Conservation (phyloP, 352 stramenopile species). For the Phytophthora niederhauseri region DNA sequence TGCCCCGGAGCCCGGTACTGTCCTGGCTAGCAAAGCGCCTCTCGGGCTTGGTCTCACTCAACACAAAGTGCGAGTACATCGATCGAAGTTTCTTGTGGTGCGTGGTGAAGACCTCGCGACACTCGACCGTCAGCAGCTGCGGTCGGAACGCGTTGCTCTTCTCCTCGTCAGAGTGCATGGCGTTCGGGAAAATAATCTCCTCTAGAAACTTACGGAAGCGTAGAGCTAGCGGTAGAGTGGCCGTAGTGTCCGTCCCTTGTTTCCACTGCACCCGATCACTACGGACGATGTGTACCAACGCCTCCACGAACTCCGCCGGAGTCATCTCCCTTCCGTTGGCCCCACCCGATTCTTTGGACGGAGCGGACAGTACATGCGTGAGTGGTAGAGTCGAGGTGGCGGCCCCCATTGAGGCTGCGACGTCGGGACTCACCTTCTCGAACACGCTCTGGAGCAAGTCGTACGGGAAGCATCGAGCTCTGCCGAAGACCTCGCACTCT, state of each 20-base stretch:
- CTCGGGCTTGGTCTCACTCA: slow-evolving; percentile 13
- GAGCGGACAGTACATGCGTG: slow-evolving; percentile 25
- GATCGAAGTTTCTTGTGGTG: slow-evolving; percentile 51
- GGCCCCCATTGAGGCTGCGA: slow-evolving; percentile 35
- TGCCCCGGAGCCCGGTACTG: slow-evolving; percentile 6
- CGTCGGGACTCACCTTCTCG: slow-evolving; percentile 54
- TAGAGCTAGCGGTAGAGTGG: slow-evolving; percentile 34
- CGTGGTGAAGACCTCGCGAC: slow-evolving; percentile 55
- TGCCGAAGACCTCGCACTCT: slow-evolving; percentile 68
- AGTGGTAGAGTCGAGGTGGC: slow-evolving; percentile 25
- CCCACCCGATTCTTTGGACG: slow-evolving; percentile 22
- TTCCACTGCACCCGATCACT: slow-evolving; percentile 44
- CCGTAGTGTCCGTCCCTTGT: not conserved
- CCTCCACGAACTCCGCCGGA: slow-evolving; percentile 69
- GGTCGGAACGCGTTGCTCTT: slow-evolving; percentile 56
- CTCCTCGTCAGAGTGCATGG: slow-evolving; percentile 55
- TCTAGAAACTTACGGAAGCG: slow-evolving; percentile 56
- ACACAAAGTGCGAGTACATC: slow-evolving; percentile 54
- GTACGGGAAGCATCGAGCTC: slow-evolving; percentile 57
- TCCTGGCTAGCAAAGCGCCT: slow-evolving; percentile 15
- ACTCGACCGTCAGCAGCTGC: slow-evolving; percentile 51
- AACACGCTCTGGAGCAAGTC: slow-evolving; percentile 60
- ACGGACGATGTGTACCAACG: slow-evolving; percentile 55
- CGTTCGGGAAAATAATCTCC: slow-evolving; percentile 57
- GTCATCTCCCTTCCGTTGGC: slow-evolving; percentile 52